Conservation (phyloP, 2,329 filamentous ascomycete genomes). For the Didymella arachidicola region DNA sequence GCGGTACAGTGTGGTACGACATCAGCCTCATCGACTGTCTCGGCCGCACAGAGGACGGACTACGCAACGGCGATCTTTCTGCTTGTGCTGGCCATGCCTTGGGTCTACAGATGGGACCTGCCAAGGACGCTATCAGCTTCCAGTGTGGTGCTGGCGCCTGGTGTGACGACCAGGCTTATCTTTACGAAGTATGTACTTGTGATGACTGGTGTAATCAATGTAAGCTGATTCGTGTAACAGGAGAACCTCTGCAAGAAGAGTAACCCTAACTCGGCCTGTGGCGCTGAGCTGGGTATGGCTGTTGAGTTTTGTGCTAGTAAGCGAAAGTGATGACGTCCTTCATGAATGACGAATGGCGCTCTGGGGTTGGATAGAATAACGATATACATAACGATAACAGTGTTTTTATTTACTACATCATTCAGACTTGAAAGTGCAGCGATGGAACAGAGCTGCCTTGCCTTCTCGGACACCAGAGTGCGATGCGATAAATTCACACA, state of each 20-base stretch:
- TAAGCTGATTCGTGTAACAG: slow-evolving; percentile 15
- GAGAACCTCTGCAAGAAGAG: slow-evolving; percentile 31
- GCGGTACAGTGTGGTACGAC: slow-evolving; percentile 25
- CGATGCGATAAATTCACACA: background rate
- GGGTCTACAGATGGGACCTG: slow-evolving; percentile 29
- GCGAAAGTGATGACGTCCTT: slow-evolving; percentile 8
- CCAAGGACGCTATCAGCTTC: slow-evolving; percentile 15
- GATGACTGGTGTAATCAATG: too few species aligned
- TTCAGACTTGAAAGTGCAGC: background rate
- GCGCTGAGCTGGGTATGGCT: slow-evolving; percentile 20
- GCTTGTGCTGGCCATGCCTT: slow-evolving; percentile 26
- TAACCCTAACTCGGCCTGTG: slow-evolving; percentile 23
- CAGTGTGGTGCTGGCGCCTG: slow-evolving; percentile 26
- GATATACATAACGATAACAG: slow-evolving; percentile 1
- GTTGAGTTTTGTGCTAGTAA: slow-evolving; percentile 31
- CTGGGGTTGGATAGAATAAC: background rate
- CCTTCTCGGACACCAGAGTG: background rate
- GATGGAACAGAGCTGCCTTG: background rate
- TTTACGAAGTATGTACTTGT: slow-evolving; percentile 23
- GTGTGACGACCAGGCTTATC: slow-evolving; percentile 34
- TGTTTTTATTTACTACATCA: background rate
- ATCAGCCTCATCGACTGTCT: slow-evolving; percentile 32
- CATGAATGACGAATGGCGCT: background rate
- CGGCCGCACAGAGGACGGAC: slow-evolving; percentile 9
- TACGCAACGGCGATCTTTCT: slow-evolving; percentile 17